Evolutionary conservation across 2,329 filamentous ascomycete genomes (phyloP), one percentile per base, ranked within the genome.

Genomic region (Talaromyces piceae): DNA sequence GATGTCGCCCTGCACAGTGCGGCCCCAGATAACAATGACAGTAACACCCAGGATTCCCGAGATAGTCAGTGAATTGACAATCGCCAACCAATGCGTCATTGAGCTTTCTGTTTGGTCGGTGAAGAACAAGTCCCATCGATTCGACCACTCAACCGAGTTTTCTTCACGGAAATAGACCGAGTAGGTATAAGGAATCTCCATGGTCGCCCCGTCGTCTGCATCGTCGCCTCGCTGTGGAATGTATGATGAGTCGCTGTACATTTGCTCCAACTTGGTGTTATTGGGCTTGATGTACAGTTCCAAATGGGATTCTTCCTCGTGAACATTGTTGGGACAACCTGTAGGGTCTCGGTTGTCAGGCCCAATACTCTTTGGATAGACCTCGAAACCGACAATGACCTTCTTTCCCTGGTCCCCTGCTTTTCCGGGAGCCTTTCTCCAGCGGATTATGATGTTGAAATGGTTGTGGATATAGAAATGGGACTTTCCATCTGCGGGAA

Each of bases 81-180:
- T 91, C 30, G 89, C 88, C 51, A 95, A 76, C 87, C 88, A 94
- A 65, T 95, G 89, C 22, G 91, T 88, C 63, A 82, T 83, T 23
- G 81, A 84, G 43, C 86, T 87, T 58, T 91, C 87, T 52, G 88
- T 85, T 63, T 93, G 87, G 66, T 91, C 90, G 54, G 86, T 87
- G 70, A 95, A 94, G 68, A 94, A 95, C 50, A 91, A 73, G 61
- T 94, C 87, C 89, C 90, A 95, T 50, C 89, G 81, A 59, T 84
- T 88, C 51, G 77, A 76, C 90, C 90, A 95, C 57, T 93, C 88
- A 47, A 94, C 75, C 18, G 78, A 81, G 39, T 84, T 80, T 55
- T 94, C 88, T 65, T 94, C 87, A 47, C 88, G 83, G 72, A 90
- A 95, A 69, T 93, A 94, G 12, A 95, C 86, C 3, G 88, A 91